phyloP scores from a whole-genome alignment of 2,329 filamentous ascomycete species.

The Colletotrichum tanaceti region DNA sequence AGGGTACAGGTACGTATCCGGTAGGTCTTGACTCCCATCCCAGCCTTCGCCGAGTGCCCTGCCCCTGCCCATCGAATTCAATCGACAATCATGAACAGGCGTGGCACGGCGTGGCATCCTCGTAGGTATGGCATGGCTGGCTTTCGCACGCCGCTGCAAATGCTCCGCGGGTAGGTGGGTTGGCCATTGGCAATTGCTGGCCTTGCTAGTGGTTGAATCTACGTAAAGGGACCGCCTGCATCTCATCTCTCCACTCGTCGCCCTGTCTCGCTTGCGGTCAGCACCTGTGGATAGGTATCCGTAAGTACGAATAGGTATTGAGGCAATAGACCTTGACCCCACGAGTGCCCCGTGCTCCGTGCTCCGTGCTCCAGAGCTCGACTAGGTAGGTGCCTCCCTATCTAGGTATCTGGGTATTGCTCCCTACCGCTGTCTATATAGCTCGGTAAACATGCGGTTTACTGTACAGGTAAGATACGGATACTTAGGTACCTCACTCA shows the following conservation, averaged over 20 bases:
- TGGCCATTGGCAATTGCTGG: slow-evolving; percentile 34
- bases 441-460: too few species aligned
- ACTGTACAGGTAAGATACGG: too few species aligned
- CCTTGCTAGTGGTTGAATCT: slow-evolving; percentile 22
- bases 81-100: slow-evolving; percentile 9
- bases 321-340: not conserved
- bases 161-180: slow-evolving; percentile 2
- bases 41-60: slow-evolving; percentile 10
- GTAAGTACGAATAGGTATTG: too few species aligned
- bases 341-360: not conserved
- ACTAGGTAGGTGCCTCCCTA: not conserved
- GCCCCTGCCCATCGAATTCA: slow-evolving; percentile 11
- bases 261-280: slow-evolving; percentile 25
- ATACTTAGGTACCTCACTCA: too few species aligned
- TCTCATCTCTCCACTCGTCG: slow-evolving; percentile 15
- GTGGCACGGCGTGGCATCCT: not conserved
- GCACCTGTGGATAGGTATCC: not conserved
- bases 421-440: too few species aligned
- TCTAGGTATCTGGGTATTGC: too few species aligned
- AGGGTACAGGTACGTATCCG: not conserved
- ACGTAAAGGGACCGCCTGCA: slow-evolving; percentile 12
- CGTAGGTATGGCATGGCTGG: slow-evolving; percentile 4
- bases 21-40: not conserved
- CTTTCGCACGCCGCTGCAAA: slow-evolving; percentile 10
- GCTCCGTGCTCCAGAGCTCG: too few species aligned